Conservation (phyloP, 495 filamentous ascomycete genomes). For the Podospora conica region DNA sequence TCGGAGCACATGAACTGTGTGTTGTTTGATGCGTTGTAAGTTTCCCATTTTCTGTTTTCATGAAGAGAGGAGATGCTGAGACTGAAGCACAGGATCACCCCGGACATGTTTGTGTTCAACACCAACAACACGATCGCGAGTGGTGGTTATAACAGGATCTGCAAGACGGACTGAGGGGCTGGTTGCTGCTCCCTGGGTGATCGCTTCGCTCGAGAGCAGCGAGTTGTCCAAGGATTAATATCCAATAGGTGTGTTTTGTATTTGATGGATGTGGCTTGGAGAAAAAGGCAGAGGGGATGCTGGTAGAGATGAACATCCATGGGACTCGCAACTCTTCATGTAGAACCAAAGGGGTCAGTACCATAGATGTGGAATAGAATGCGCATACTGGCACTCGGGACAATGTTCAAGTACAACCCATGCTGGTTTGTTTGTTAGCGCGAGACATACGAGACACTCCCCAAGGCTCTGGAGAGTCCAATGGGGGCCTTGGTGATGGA, state of each 20-base stretch:
- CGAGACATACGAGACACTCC: no score
- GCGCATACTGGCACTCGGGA: no score
- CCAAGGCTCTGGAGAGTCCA: no score
- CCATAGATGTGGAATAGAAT: not conserved
- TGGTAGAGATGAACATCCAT: not conserved
- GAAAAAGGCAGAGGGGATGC: not conserved
- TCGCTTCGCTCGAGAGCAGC: not conserved
- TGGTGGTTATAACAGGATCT: constrained; percentile 27
- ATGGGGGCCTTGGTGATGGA: no score
- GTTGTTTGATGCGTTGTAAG: constrained; percentile 33
- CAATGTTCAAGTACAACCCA: no score
- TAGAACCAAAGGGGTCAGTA: not conserved
- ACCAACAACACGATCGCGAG: constrained; percentile 14
- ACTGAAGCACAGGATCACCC: constrained; percentile 14
- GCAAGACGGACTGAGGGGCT: no score
- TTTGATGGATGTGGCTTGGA: not conserved
- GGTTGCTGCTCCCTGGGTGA: no score
- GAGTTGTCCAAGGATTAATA: not conserved
- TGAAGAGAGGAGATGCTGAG: not conserved
- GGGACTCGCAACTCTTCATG: not conserved
- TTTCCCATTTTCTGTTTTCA: not conserved
- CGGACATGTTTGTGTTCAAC: constrained; percentile 14
- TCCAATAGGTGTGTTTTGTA: not conserved
- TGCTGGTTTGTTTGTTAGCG: no score
- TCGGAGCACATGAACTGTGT: constrained; percentile 26